Conservation (phyloP, 2,329 filamentous ascomycete genomes). For the Aspergillus proliferans region DNA sequence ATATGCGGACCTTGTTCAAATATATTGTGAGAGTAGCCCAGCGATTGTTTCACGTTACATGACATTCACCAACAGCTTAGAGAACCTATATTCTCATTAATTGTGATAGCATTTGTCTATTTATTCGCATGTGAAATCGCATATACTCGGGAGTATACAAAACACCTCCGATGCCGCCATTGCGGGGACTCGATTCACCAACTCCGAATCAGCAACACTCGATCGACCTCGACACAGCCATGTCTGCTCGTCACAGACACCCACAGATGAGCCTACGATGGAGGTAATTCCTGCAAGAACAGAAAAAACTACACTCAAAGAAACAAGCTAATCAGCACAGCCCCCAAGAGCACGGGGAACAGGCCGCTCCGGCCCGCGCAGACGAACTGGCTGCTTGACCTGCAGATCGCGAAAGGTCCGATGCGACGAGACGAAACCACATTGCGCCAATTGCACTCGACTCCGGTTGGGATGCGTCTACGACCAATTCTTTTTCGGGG, state of each 20-base stretch:
- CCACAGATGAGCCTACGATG: constrained; percentile 9
- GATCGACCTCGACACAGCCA: neutral
- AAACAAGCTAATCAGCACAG: constrained; percentile 6
- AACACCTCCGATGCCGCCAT: neutral
- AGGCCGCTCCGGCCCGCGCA: constrained; percentile 30
- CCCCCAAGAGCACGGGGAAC: constrained; percentile 25
- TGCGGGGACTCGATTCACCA: constrained; percentile 1
- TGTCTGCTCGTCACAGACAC: constrained; percentile 1
- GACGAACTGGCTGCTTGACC: constrained; percentile 30
- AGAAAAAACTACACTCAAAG: constrained; percentile 10
- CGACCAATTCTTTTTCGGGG: constrained; percentile 8
- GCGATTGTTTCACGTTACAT: too few species aligned
- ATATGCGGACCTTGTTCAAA: neutral
- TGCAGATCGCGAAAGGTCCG: constrained; percentile 32
- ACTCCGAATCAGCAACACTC: neutral
- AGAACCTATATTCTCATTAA: too few species aligned
- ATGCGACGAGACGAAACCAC: constrained; percentile 30
- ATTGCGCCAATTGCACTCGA: constrained; percentile 29
- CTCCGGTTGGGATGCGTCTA: constrained; percentile 26
- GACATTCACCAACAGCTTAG: too few species aligned
- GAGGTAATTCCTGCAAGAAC: constrained; percentile 8
- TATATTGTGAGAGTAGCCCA: too few species aligned
- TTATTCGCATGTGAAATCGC: too few species aligned
- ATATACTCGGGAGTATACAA: neutral
- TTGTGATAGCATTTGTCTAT: too few species aligned